Base-by-base conservation (phyloP, 1,139 yeast species). In the Kodamaea plutei region DNA sequence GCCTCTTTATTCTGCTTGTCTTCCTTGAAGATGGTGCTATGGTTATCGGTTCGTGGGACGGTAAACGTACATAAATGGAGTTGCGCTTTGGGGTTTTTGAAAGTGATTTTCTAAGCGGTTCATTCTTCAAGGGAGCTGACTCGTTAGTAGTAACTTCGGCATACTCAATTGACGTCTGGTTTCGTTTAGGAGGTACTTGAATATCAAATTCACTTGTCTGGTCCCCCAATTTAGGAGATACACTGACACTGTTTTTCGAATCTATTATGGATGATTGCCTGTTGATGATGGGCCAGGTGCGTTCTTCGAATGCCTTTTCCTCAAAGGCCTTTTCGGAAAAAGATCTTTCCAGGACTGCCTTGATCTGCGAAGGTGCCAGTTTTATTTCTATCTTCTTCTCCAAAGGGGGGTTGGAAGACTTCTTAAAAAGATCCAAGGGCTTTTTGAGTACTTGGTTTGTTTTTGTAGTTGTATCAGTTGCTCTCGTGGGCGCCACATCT, bases 11-110 rank as follows among this genome's bases (percentile, higher is more conserved):
- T 20, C 29, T 25, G 20, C 28, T 33, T 12, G 28, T 16, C 18
- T 20, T 13, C 33, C 36, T 2, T 38, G 34, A 12, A 12, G 31
- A 25, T n/a, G 44, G 20, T 8, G 36, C 35, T 14, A 44, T 52
- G 4, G 57, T 49, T 20, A 65, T 52, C 2, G 72, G 71, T 28
- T 62, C 69, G 23, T 67, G 46, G 5, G 64, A 50, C 1, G 72
- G 72, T n/a, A 65, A 40, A 1, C 69, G 52, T 1, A 60, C 65
- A 41, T 61, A 65, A 2, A 56, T 51, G 1, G 69, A 60, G 16
- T 61, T 54, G 25, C 66, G 43, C 28, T 52, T 56, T 4, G 66
- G 61, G 3, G 23, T 21, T 21, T 21, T 23, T n/a, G 26, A 23
- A 6, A 21, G 23, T 7, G 14, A 21, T 9, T n/a, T 24, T 10